Conservation (phyloP, 305 asterid species). For the Petunia hybrid region DNA sequence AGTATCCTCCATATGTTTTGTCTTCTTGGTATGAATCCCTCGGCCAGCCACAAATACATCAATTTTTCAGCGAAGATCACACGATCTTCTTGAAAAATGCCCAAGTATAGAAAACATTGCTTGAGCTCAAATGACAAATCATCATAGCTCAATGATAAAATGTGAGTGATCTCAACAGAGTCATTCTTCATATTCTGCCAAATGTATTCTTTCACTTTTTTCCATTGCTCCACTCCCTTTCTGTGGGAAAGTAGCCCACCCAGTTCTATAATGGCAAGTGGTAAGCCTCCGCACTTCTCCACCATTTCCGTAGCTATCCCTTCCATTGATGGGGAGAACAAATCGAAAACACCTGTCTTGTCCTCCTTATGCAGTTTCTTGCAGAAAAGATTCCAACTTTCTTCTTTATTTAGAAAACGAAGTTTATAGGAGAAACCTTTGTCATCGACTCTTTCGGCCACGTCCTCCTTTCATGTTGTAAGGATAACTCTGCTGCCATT, state of each 20-base stretch:
- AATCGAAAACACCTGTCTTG: no score
- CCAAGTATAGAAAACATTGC: no score
- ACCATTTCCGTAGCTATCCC: conserved; percentile 26
- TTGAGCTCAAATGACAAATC: conserved; percentile 4
- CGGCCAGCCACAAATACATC: no score
- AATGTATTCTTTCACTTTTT: conserved; percentile 12
- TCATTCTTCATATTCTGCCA: conserved; percentile 30
- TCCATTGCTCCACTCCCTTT: conserved; percentile 8
- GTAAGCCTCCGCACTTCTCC: no score
- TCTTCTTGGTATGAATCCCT: no score
- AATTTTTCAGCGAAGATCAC: no score
- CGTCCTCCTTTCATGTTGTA: conserved; percentile 31
- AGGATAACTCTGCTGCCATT: no score
- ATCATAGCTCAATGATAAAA: conserved; percentile 20
- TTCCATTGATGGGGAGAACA: conserved; percentile 2
- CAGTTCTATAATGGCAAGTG: no score
- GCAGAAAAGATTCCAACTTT: conserved; percentile 27
- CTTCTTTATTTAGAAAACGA: conserved; percentile 23
- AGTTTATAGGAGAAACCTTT: conserved; percentile 9
- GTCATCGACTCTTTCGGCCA: conserved; percentile 17
- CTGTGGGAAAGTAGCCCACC: conserved; percentile 28
- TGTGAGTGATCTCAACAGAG: conserved; percentile 22
- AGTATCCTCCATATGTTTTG: no score
- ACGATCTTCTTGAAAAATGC: conserved; percentile 22
- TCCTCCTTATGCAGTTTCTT: conserved; percentile 6